Evolutionary conservation across 106 monocot species (phyloP), one percentile per base, ranked within the genome.

Genomic region (Dendrobium officinale): DNA sequence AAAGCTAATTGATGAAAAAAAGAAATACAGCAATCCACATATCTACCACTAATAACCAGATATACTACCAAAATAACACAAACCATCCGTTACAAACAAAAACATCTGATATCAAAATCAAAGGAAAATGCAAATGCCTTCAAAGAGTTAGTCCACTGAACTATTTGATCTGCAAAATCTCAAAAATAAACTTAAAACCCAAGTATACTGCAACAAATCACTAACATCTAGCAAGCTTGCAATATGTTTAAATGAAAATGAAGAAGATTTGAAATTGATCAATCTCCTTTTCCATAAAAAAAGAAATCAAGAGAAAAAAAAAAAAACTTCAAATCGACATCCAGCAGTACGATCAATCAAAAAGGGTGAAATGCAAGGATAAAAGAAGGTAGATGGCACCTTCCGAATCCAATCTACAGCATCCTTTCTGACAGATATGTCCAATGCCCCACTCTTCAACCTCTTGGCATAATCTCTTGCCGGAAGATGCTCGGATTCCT

Each of bases 331-430:
- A 74, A n/a, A 44, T 20, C 43, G 31, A 33, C 5, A 31, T 70
- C 33, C 37, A 70, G 4, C 70, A 27, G 9, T 33, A 31, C 18
- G 20, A 82, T 11, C 2, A 24, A 6, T 17, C 6, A 81, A 55
- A 51, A 41, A 66, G 20, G 20, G 22, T 2, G 4, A 61, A 45
- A 48, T 20, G 7, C 2, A 24, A 9, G 6, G 13, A 75, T n/a
- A 72, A 5, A 51, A 33, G 15, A 47, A 80, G 31, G n/a, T 11
- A 33, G 10, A 33, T 16, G 76, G 51, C 40, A 95, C 95, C 92
- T 89, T 92, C 48, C 75, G 31, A 83, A 95, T 95, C 95, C 95
- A 92, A 79, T 92, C 92, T 85, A 92, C 88, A 85, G 95, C 92
- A 59, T 89, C 90, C 55, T 83, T 89, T 55, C 95, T 75, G 9